Percentiles rank a stretch among this genome's conserved stretches.
Evolutionary conservation across 2,329 filamentous ascomycete species (phyloP).

Genomic region (Ascochyta koolunga): DNA sequence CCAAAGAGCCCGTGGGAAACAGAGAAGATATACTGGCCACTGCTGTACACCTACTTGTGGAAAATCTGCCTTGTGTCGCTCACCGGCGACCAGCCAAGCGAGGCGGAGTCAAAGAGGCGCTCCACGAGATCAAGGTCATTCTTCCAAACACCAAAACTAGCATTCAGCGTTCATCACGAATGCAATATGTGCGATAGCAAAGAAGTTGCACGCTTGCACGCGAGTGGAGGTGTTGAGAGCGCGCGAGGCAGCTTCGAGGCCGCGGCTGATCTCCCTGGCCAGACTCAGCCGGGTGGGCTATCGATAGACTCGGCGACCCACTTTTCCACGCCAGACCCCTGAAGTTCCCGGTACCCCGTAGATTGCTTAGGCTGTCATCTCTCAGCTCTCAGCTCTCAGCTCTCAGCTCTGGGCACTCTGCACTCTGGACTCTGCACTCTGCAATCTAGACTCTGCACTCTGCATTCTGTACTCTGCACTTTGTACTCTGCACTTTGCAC

Average conservation of each 20-base stretch:
- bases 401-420: too few species aligned
- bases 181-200: background rate
- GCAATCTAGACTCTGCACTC: too few species aligned
- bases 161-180: background rate
- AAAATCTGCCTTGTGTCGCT: slow-evolving; percentile 1
- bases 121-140: slow-evolving; percentile 5
- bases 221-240: background rate
- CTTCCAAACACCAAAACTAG: background rate
- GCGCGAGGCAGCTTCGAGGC: background rate
- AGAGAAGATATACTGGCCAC: background rate
- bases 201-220: too few species aligned
- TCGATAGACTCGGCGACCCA: slow-evolving; percentile 10
- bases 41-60: background rate
- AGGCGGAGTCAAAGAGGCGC: slow-evolving; percentile 12
- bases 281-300: slow-evolving; percentile 3
- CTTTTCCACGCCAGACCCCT: slow-evolving; percentile 5
- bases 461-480: too few species aligned
- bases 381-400: slow-evolving; percentile 3
- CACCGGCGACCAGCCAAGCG: slow-evolving; percentile 11
- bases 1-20: background rate
- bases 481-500: too few species aligned
- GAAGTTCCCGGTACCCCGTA: slow-evolving; percentile 7
- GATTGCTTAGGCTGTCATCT: slow-evolving; percentile 2
- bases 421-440: too few species aligned
- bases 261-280: background rate